phyloP scores from a whole-genome alignment of 768 basidiomycete species.

The Vararia minispora region DNA sequence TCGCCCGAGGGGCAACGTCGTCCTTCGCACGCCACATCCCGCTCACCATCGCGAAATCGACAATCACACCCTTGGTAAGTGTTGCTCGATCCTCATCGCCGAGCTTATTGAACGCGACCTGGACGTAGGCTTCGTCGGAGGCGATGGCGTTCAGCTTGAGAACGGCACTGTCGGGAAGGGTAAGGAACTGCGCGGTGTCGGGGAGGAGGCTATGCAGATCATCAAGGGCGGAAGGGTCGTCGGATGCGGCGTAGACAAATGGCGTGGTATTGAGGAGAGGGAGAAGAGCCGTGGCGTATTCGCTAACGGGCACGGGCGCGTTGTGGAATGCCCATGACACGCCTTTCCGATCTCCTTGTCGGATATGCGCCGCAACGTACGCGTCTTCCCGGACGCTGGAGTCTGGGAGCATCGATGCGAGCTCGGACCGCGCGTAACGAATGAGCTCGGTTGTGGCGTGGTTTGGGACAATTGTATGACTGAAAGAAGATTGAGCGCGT shows the following conservation, averaged over 20 bases:
- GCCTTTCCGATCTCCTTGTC: slow-evolving; percentile 47
- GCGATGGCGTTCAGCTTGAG: slow-evolving; percentile 35
- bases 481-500: slow-evolving; percentile 34
- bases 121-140: slow-evolving; percentile 43
- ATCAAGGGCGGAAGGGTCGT: slow-evolving; percentile 33
- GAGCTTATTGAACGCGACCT: slow-evolving; percentile 35
- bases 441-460: slow-evolving; percentile 35
- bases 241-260: slow-evolving; percentile 49
- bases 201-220: slow-evolving; percentile 32
- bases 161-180: slow-evolving; percentile 31
- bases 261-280: slow-evolving; percentile 19
- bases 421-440: slow-evolving; percentile 33
- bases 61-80: slow-evolving; percentile 53
- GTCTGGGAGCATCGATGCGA: slow-evolving; percentile 21
- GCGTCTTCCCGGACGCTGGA: slow-evolving; percentile 10
- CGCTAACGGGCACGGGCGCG: slow-evolving; percentile 35
- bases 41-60: slow-evolving; percentile 56
- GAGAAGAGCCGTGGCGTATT: slow-evolving; percentile 31
- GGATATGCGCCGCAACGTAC: slow-evolving; percentile 52
- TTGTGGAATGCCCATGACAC: slow-evolving; percentile 31
- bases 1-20: slow-evolving; percentile 37
- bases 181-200: slow-evolving; percentile 28
- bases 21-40: slow-evolving; percentile 44
- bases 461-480: slow-evolving; percentile 43
- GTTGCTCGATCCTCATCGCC: slow-evolving; percentile 28